Percentiles rank a stretch among this genome's conserved stretches.
Conservation (phyloP, 805 yeast species). For the Candida hispaniensis region DNA sequence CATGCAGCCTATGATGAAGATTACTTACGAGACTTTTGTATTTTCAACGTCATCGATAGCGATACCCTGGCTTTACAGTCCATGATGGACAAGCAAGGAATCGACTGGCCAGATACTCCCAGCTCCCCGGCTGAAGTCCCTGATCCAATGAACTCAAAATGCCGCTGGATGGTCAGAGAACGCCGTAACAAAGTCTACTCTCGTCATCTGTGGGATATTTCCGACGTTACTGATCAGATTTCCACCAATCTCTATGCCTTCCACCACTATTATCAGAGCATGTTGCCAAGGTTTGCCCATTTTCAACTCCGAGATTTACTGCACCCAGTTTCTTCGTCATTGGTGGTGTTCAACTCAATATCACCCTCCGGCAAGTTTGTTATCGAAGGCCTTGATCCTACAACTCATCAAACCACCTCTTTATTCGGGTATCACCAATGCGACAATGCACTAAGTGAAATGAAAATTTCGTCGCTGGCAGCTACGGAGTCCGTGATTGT, state of each 20-base stretch:
- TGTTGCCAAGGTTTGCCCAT: conserved; percentile 36
- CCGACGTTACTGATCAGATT: neutral
- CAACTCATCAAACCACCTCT: conserved; percentile 19
- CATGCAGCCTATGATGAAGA: conserved; percentile 28
- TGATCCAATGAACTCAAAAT: neutral
- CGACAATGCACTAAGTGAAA: conserved; percentile 40
- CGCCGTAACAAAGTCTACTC: neutral
- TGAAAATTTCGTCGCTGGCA: conserved; percentile 23
- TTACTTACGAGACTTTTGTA: too few relatives aligned
- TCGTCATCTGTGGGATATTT: neutral
- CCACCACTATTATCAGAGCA: conserved; percentile 6
- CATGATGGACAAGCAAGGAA: conserved; percentile 15
- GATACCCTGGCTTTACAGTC: too few relatives aligned
- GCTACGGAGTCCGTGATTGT: neutral
- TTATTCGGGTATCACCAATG: too few relatives aligned
- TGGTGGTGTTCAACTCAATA: conserved; percentile 25
- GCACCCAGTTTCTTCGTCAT: conserved; percentile 30
- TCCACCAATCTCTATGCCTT: neutral
- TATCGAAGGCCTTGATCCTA: conserved; percentile 24
- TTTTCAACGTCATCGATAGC: too few relatives aligned
- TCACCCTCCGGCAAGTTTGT: conserved; percentile 20
- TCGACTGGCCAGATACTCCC: too few relatives aligned
- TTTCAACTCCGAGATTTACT: conserved; percentile 47
- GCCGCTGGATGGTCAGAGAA: neutral
- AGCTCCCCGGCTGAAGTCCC: neutral